These are phyloP conservation scores for Fusarium sarcochroum DNA, from an alignment of 2,329 filamentous ascomycete genomes.

Conservation along the genomic window DNA sequence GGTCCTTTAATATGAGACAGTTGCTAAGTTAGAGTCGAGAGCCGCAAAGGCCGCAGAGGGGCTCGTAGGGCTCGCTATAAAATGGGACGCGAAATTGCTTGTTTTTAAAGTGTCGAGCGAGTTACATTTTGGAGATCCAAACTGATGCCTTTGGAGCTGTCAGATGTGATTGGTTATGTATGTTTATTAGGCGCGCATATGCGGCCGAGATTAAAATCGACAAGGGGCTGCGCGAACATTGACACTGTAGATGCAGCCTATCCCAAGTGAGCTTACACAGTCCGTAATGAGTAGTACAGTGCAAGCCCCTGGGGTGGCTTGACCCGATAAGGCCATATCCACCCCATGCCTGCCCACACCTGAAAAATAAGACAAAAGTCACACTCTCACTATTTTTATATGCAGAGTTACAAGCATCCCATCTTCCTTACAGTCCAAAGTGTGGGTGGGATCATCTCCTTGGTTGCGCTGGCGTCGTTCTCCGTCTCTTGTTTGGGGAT, in stretches of 20 bases:
- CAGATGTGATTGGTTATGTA: constrained; percentile 40
- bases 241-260: constrained; percentile 34
- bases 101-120: constrained; percentile 11
- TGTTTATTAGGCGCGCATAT: constrained; percentile 48
- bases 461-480: constrained; percentile 26
- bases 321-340: constrained; percentile 47
- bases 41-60: constrained; percentile 13
- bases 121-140: constrained; percentile 2
- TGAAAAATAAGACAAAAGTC: constrained; percentile 31
- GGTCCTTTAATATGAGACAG: constrained; percentile 23
- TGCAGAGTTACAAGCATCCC: constrained; percentile 24
- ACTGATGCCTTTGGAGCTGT: constrained; percentile 6
- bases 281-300: constrained; percentile 18
- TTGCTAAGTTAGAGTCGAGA: constrained; percentile 12
- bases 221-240: constrained; percentile 25
- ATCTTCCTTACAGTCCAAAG: constrained; percentile 8
- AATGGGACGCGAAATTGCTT: constrained; percentile 39
- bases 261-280: constrained; percentile 19
- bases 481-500: constrained; percentile 42
- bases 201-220: constrained; percentile 48
- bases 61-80: constrained; percentile 11
- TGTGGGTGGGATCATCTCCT: constrained; percentile 39
- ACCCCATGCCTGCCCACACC: constrained; percentile 18
- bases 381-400: constrained; percentile 18
- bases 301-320: constrained; percentile 42